phyloP scores from a whole-genome alignment of 805 yeast species.

The Grigorovia yakushimaensis region DNA sequence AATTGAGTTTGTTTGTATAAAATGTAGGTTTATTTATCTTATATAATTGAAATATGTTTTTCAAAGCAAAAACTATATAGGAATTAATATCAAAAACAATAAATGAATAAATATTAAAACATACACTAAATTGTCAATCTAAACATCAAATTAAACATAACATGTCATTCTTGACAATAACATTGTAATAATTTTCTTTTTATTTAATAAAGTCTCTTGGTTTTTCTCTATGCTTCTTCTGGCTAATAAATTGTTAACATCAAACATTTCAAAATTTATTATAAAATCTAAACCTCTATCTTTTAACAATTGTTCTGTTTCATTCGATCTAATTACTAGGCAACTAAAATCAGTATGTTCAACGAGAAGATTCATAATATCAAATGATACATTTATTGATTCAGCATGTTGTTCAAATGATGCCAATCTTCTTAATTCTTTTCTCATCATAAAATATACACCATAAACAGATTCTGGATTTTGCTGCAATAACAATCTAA shows the following conservation, averaged over 20 bases:
- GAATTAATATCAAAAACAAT: no score
- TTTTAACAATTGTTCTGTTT: constrained; percentile 13
- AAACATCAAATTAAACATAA: neutral
- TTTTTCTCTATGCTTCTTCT: constrained; percentile 7
- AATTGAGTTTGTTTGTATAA: no score
- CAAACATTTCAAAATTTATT: constrained; percentile 8
- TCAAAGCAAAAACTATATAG: no score
- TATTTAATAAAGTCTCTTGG: constrained; percentile 8
- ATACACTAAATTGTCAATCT: neutral
- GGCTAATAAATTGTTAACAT: constrained; percentile 4
- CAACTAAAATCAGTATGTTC: constrained; percentile 19
- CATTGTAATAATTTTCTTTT: constrained; percentile 14
- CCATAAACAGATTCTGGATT: constrained; percentile 23
- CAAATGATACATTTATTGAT: constrained; percentile 25
- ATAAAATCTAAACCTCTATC: constrained; percentile 12
- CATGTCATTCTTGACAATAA: constrained; percentile 14
- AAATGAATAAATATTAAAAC: neutral
- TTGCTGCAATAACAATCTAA: constrained; percentile 20
- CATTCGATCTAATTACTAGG: constrained; percentile 10
- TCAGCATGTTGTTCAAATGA: constrained; percentile 20
- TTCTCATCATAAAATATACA: constrained; percentile 23
- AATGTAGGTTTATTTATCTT: neutral
- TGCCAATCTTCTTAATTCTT: constrained; percentile 20
- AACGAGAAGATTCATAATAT: constrained; percentile 19
- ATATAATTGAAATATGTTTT: neutral